Evolutionary conservation across 1,139 yeast species (phyloP), one percentile per base, ranked within the genome.

Genomic region (Pichia inconspicua): DNA sequence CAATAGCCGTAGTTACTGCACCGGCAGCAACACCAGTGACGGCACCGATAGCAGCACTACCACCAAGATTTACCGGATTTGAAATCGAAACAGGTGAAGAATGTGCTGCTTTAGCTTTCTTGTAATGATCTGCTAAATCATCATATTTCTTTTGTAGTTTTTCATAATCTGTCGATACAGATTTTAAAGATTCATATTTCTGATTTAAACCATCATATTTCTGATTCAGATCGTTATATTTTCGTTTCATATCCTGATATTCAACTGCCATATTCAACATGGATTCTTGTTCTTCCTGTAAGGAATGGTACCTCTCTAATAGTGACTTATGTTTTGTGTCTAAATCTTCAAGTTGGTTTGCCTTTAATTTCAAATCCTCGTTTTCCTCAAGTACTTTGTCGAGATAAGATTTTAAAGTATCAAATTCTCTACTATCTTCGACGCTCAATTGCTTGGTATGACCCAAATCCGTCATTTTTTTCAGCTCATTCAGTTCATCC

Each of bases 311-410:
- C 27, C 25, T 40, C 15, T 30, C 19, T 7, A 22, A 10, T 10
- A 41, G 12, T 12, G 30, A 15, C 27, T 39, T 27, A n/a, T 39
- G 32, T 5, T 17, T 37, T 19, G 8, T 22, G 6, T 34, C n/a
- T 15, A 27, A 14, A 25, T 25, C 10, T 22, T 36, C 40, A 19
- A 45, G 8, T 37, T 37, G 11, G 10, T 9, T 22, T 17, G 31
- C 32, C 36, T 48, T 40, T 9, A 15, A 27, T 30, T 48, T 54
- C 17, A 46, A 41, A 14, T 35, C 40, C 27, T 42, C 50, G 39
- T 48, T 54, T 44, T 48, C 56, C 48, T 48, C 51, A 35, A 48
- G 40, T 28, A 53, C 55, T 39, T 49, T 52, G 15, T 53, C 56
- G 12, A 53, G 43, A 41, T 53, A 53, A 2, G 45, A 44, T 32